Base-by-base conservation (phyloP, 306 rosid species). In the Sicyos edulis region DNA sequence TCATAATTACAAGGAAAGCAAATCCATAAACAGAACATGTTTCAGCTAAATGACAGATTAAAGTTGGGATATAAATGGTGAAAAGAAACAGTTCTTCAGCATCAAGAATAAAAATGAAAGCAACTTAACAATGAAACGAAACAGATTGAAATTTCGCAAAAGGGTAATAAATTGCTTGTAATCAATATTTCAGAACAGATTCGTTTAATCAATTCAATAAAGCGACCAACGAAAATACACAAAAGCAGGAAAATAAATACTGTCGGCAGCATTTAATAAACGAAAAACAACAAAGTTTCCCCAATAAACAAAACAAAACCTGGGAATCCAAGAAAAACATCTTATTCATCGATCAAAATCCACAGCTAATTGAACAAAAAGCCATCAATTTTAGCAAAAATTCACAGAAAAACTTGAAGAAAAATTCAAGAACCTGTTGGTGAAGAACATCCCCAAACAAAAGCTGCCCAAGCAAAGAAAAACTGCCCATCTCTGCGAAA, bases 381-480 rank as follows among this genome's bases (percentile, higher is more conserved):
- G n/a, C 74, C 59, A 53, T 15, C 47, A 52, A 53, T 10, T 49
- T 22, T 44, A 5, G 13, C 29, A 5, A 10, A 37, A 7, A 64
- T 40, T n/a, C 9, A 64, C 32, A 64, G 53, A 64, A 21, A 45
- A n/a, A 50, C 16, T 50, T 45, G 47, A 22, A 7, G 15, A 8
- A 14, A 52, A 10, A 6, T 6, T 10, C 5, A 26, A 1, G 69
- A 73, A 73, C 76, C 76, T 73, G 76, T 73, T 73, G 0, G 76
- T 73, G 69, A 58, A 73, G 57, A 73, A 9, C 76, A 59, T 42
- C 64, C 76, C 76, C 8, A 73, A n/a, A 73, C 76, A 73, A 69
- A 73, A 73, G 69, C 76, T 73, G 42, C 56, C 44, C n/a, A 73
- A 6, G 69, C 76, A 73, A 22, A 73, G 76, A 17, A 73, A 45